Evolutionary conservation across 2,329 filamentous ascomycete species (phyloP).

Genomic region (Penicillium sp.): DNA sequence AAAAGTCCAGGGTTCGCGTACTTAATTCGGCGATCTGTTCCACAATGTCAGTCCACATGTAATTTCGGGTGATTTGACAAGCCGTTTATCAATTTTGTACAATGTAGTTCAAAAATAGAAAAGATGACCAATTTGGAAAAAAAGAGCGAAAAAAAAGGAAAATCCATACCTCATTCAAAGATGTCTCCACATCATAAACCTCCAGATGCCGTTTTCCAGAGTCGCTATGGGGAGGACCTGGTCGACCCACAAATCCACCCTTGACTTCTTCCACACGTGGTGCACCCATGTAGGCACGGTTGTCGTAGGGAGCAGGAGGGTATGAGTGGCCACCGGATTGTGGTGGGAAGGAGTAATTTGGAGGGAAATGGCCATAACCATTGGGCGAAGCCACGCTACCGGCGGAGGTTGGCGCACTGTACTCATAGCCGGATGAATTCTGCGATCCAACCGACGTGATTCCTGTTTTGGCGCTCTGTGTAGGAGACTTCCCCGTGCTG

Average conservation of each 20-base stretch:
- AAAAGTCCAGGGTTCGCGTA: constrained; percentile 47
- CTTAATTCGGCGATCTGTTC: constrained; percentile 48
- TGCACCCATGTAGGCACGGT: constrained; percentile 31
- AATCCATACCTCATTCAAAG: constrained; percentile 48
- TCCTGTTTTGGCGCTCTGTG: constrained; percentile 42
- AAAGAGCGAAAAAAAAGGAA: background rate
- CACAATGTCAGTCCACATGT: constrained; percentile 16
- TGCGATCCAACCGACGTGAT: constrained; percentile 42
- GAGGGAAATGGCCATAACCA: constrained; percentile 38
- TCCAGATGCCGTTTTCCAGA: constrained; percentile 65
- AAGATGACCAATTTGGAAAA: background rate
- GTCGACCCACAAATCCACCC: constrained; percentile 28
- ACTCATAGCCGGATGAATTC: constrained; percentile 39
- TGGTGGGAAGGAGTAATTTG: constrained; percentile 32
- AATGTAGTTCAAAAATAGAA: background rate
- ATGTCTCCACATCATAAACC: constrained; percentile 58
- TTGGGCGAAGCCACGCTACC: constrained; percentile 43
- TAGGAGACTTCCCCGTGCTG: constrained; percentile 44
- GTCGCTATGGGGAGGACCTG: constrained; percentile 42
- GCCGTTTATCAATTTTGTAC: background rate
- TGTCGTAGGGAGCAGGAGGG: constrained; percentile 33
- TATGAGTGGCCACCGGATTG: constrained; percentile 34
- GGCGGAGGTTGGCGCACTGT: constrained; percentile 38
- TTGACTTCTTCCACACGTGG: constrained; percentile 40
- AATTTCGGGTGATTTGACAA: background rate